Conservation (phyloP, 148 eudicot genomes). For the Polygonum aviculare region DNA sequence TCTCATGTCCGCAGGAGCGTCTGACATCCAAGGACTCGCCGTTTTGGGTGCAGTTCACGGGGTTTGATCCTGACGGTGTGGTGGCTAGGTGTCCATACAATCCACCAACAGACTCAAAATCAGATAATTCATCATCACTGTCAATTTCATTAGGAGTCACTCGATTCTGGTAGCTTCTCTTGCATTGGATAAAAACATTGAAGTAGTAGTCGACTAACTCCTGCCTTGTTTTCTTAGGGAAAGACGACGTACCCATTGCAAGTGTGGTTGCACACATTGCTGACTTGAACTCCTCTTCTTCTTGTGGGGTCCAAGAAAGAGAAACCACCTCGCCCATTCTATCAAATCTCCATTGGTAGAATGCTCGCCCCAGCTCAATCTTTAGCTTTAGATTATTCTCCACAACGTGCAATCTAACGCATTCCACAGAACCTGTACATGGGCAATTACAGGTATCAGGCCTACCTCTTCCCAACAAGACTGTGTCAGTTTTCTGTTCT, state of each 20-base stretch:
- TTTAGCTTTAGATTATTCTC: slow-evolving; percentile 59
- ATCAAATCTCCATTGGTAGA: slow-evolving; percentile 58
- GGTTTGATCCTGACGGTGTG: slow-evolving; percentile 20
- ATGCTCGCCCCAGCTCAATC: slow-evolving; percentile 47
- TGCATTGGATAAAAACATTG: slow-evolving; percentile 51
- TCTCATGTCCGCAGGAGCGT: background rate
- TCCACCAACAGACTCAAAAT: slow-evolving; percentile 52
- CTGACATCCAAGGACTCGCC: slow-evolving; percentile 25
- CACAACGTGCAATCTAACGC: slow-evolving; percentile 66
- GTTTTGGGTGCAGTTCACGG: slow-evolving; percentile 32
- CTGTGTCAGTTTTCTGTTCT: background rate
- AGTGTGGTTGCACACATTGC: slow-evolving; percentile 22
- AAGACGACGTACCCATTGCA: slow-evolving; percentile 25
- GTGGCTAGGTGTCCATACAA: slow-evolving; percentile 43
- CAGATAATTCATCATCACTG: slow-evolving; percentile 78
- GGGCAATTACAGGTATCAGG: slow-evolving; percentile 38
- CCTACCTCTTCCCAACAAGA: slow-evolving; percentile 31
- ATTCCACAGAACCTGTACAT: slow-evolving; percentile 46
- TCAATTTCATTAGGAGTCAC: slow-evolving; percentile 57
- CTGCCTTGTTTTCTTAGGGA: slow-evolving; percentile 45
- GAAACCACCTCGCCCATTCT: slow-evolving; percentile 84
- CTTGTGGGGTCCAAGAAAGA: slow-evolving; percentile 67
- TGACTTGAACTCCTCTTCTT: slow-evolving; percentile 57
- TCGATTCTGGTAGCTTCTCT: slow-evolving; percentile 73
- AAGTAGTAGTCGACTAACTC: slow-evolving; percentile 69